These are phyloP conservation scores for Phylloboletellus chloephorus DNA, from an alignment of 1,284 basidiomycete genomes.

Conservation along the genomic window DNA sequence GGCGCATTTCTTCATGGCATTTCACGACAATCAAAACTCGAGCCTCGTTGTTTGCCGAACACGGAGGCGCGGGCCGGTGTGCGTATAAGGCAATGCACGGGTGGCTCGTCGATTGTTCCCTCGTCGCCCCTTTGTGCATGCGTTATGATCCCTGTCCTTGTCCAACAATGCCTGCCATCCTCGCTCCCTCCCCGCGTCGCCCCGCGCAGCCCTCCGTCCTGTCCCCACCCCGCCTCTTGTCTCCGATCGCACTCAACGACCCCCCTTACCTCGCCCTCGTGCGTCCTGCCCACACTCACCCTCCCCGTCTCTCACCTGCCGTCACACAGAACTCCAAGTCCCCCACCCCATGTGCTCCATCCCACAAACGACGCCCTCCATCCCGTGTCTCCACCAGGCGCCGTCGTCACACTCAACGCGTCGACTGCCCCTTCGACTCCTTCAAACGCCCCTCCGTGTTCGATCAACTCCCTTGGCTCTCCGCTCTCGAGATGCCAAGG, in stretches of 20 bases:
- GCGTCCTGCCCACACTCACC: conserved; percentile 5
- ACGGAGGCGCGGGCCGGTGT: too few species aligned
- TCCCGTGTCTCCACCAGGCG: conserved; percentile 28
- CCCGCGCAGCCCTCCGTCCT: conserved; percentile 14
- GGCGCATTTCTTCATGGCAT: conserved; percentile 10
- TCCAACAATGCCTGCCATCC: conserved; percentile 29
- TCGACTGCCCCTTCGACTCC: conserved; percentile 30
- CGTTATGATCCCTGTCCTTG: too few species aligned
- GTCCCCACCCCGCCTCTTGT: conserved; percentile 30
- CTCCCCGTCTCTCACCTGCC: conserved; percentile 11
- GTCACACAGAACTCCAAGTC: conserved; percentile 33
- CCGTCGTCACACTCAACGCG: conserved; percentile 33
- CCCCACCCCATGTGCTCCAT: conserved; percentile 33
- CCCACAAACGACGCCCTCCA: conserved; percentile 30
- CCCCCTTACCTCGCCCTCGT: conserved; percentile 22
- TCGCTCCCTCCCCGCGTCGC: conserved; percentile 29
- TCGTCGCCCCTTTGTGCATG: too few species aligned
- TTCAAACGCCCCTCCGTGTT: conserved; percentile 37
- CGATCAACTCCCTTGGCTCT: conserved; percentile 59
- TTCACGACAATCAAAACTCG: too few species aligned
- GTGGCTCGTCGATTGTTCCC: too few species aligned
- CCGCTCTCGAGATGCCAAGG: conserved; percentile 43
- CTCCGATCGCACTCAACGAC: conserved; percentile 30
- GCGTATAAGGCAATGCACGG: too few species aligned
- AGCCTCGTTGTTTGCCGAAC: too few species aligned